These are phyloP conservation scores for Glebionis coronaria DNA, from an alignment of 129 eudicot species.

Conservation along the genomic window DNA sequence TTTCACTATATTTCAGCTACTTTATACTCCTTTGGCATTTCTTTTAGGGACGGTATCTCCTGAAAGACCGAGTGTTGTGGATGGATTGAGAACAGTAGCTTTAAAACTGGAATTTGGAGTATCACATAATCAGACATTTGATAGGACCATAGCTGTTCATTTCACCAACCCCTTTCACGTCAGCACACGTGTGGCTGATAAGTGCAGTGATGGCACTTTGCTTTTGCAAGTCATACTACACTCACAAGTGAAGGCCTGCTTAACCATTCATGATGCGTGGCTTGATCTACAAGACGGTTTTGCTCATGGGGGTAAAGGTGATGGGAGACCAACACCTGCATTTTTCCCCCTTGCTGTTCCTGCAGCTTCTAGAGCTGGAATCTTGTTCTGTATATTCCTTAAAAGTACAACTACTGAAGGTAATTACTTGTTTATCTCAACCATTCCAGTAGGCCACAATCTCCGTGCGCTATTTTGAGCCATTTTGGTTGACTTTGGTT, in stretches of 20 bases:
- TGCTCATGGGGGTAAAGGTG: constrained; percentile 64
- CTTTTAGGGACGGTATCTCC: constrained; percentile 45
- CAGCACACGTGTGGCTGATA: constrained; percentile 80
- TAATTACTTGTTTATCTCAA: constrained; percentile 15
- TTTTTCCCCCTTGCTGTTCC: constrained; percentile 85
- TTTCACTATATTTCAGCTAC: constrained; percentile 10
- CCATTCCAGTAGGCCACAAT: too few relatives aligned
- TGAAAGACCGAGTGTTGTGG: constrained; percentile 77
- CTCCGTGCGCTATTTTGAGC: too few relatives aligned
- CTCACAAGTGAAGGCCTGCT: constrained; percentile 89
- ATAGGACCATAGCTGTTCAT: constrained; percentile 89
- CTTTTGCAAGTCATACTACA: constrained; percentile 92
- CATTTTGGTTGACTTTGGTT: too few relatives aligned
- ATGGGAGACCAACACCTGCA: constrained; percentile 79
- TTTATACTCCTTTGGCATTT: constrained; percentile 3
- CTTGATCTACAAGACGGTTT: constrained; percentile 97
- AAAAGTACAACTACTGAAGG: constrained; percentile 40
- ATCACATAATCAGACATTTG: constrained; percentile 91
- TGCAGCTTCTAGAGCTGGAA: constrained; percentile 73
- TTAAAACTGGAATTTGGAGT: constrained; percentile 91
- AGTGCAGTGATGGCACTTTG: constrained; percentile 77
- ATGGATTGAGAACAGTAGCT: constrained; percentile 91
- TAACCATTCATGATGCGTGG: constrained; percentile 91
- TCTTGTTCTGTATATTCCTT: constrained; percentile 69
- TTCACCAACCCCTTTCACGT: constrained; percentile 83